Evolutionary conservation across 768 basidiomycete genomes (phyloP).

Genomic region (Russula earlei): DNA sequence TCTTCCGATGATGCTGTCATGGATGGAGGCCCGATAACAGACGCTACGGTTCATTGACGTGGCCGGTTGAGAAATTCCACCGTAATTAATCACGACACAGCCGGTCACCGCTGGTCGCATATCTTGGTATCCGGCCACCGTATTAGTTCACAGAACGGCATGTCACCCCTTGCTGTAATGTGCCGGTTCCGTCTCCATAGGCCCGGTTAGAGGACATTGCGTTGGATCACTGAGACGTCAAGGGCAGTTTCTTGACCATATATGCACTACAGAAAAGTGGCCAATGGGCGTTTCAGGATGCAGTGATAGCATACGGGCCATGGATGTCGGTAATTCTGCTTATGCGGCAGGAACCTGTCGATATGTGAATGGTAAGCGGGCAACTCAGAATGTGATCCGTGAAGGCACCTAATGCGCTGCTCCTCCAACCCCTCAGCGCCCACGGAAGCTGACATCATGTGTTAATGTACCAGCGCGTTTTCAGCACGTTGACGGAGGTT

Average conservation of each 20-base stretch:
- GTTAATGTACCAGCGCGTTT: not conserved
- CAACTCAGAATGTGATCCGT: not conserved
- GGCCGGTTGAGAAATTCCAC: not conserved
- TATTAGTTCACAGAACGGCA: not conserved
- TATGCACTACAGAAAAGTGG: not conserved
- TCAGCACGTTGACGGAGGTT: no score
- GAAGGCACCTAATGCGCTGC: not conserved
- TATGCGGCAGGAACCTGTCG: not conserved
- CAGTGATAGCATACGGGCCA: not conserved
- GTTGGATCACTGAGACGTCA: not conserved
- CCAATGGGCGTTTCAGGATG: not conserved
- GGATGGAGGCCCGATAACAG: not conserved
- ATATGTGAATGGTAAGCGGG: not conserved
- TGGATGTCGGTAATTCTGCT: not conserved
- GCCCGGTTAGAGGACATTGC: not conserved
- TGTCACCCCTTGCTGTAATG: not conserved
- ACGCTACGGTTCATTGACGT: not conserved
- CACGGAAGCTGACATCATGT: slow-evolving; percentile 8
- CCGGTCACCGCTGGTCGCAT: not conserved
- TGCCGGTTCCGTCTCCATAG: not conserved
- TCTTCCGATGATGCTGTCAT: slow-evolving; percentile 6
- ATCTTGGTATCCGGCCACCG: not conserved
- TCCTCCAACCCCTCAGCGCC: no score
- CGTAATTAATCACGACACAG: not conserved
- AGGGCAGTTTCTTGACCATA: not conserved